Base-by-base conservation (phyloP, 257 asterid genomes). In the Mentha longifolia region DNA sequence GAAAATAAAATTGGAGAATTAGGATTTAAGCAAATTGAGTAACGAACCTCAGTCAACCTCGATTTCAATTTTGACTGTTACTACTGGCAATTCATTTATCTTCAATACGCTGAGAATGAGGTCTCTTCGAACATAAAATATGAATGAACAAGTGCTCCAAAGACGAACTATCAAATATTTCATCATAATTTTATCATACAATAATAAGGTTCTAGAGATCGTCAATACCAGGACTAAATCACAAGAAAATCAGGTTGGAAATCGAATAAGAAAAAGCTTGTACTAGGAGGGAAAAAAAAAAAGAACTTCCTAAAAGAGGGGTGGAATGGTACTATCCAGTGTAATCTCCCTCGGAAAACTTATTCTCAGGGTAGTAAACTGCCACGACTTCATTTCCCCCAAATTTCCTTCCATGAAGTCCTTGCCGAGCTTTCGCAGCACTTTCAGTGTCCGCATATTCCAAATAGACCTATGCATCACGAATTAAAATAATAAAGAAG, bases 341-440 rank as follows among this genome's bases (percentile, higher is more conserved):
- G 65, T 89, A 92, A 71, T 91, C 97, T 45, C 89, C 97, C 67
- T 88, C 83, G 0, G 84, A 78, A 60, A 91, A 95, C 87, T 81
- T 92, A 72, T 88, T 73, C 81, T 95, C 99, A 0, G 93, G 88
- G 75, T 89, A 95, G 83, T 85, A 95, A 33, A 88, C 88, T 2
- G 96, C 99, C 60, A 85, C 84, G 19, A 89, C 98, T 78, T 80
- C 84, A 72, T 87, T 95, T 59, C 91, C 97, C 19, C 96, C 99
- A 57, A 95, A 95, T 83, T 85, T 91, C 68, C 98, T 88, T 57
- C 99, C 99, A 45, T 89, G 83, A 72, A 95, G 69, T 20, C 89
- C 94, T 77, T 75, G 86, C 37, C 95, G 84, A 73, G 99, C 98
- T 79, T 87, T 95, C n/a, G 80, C 65, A 41, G 97, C 79, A 66